Conservation (phyloP, 2,329 filamentous ascomycete species). For the Fusarium continuum region DNA sequence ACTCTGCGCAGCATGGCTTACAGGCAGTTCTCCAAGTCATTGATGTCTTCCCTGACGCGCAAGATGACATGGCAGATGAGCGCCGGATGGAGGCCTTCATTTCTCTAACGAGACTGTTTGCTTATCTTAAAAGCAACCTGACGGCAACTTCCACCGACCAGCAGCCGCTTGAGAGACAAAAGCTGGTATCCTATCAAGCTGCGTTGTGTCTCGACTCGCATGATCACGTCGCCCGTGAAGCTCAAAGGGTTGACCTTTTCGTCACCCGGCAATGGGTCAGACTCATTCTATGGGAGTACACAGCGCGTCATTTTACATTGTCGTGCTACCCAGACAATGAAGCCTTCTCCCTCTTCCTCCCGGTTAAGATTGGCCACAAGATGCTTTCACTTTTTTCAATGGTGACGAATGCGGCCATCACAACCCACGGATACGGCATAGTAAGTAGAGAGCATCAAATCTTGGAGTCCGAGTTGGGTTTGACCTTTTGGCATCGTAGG, state of each 20-base stretch:
- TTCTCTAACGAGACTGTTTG: slow-evolving; percentile 38
- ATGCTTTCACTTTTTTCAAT: slow-evolving; percentile 40
- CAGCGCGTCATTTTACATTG: slow-evolving; percentile 41
- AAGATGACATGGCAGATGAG: slow-evolving; percentile 27
- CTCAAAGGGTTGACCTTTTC: slow-evolving; percentile 41
- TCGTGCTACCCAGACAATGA: slow-evolving; percentile 38
- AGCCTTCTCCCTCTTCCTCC: slow-evolving; percentile 40
- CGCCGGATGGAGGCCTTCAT: slow-evolving; percentile 34
- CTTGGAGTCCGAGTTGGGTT: background rate
- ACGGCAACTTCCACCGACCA: slow-evolving; percentile 28
- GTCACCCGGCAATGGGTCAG: slow-evolving; percentile 45
- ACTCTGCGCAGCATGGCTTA: slow-evolving; percentile 38
- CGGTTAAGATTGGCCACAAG: slow-evolving; percentile 41
- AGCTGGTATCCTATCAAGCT: slow-evolving; percentile 34
- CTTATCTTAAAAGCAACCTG: slow-evolving; percentile 37
- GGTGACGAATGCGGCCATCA: slow-evolving; percentile 34
- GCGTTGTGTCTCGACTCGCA: slow-evolving; percentile 29
- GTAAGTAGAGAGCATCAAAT: slow-evolving; percentile 18
- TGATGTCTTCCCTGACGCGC: slow-evolving; percentile 28
- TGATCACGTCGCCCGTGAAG: slow-evolving; percentile 31
- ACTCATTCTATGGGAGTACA: slow-evolving; percentile 44
- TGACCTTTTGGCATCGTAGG: slow-evolving; percentile 24
- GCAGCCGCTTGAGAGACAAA: slow-evolving; percentile 30
- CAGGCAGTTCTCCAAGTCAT: slow-evolving; percentile 39
- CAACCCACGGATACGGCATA: slow-evolving; percentile 42